Percentiles rank a stretch among this genome's conserved stretches.
These are phyloP conservation scores for Phytophthora lateralis DNA, from an alignment of 352 stramenopile genomes.

Conservation along the genomic window DNA sequence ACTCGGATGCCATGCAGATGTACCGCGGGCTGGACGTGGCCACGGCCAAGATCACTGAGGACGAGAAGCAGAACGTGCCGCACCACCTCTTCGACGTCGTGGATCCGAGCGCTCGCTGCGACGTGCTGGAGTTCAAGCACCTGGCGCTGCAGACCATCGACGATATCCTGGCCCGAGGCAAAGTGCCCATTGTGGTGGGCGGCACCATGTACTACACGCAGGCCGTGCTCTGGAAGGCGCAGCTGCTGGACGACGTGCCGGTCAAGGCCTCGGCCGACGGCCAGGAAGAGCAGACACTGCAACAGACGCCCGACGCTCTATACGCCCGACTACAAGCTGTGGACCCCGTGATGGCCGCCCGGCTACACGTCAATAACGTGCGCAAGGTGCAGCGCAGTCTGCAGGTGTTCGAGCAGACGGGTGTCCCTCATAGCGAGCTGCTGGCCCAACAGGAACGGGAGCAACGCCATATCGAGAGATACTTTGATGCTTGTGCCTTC, in stretches of 20 bases:
- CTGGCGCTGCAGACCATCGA: conserved; percentile 78
- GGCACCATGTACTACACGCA: conserved; percentile 95
- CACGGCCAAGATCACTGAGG: conserved; percentile 86
- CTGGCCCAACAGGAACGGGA: conserved; percentile 60
- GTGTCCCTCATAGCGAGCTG: conserved; percentile 73
- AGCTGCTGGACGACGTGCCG: conserved; percentile 81
- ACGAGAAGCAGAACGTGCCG: conserved; percentile 88
- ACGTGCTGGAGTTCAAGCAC: conserved; percentile 86
- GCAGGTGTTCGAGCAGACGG: conserved; percentile 85
- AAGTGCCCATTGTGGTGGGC: conserved; percentile 91
- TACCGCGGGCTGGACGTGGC: conserved; percentile 90
- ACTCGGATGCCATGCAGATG: conserved; percentile 93
- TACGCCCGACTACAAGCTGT: conserved; percentile 67
- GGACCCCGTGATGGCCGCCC: conserved; percentile 83
- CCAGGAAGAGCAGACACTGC: conserved; percentile 18
- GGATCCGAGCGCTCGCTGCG: conserved; percentile 71
- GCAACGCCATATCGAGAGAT: conserved; percentile 50
- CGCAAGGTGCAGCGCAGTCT: conserved; percentile 88
- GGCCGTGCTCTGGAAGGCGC: conserved; percentile 87
- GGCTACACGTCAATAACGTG: conserved; percentile 87
- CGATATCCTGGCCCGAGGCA: conserved; percentile 84
- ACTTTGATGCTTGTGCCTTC: conserved; percentile 85
- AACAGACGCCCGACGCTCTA: conserved; percentile 56
- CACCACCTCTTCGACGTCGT: conserved; percentile 91
- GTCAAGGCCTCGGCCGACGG: conserved; percentile 10